Percentiles rank a stretch among this genome's conserved stretches.
Evolutionary conservation across 2,329 filamentous ascomycete genomes (phyloP).

Genomic region (Pestalotiopsis sp.): DNA sequence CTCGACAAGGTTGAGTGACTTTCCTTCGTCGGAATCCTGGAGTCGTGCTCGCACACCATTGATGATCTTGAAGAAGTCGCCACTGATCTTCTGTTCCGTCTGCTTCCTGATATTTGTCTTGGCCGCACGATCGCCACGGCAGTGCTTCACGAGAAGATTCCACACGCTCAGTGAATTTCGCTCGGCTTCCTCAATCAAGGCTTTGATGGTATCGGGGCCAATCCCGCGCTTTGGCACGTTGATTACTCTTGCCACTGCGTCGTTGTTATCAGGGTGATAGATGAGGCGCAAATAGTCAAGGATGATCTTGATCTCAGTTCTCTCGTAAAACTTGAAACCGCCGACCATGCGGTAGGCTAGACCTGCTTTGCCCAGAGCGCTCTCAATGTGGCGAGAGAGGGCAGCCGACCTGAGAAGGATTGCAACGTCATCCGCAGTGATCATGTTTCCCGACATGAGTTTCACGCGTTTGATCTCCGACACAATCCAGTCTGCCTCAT

Average conservation of each 20-base stretch:
- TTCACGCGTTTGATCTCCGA: slow-evolving; percentile 74
- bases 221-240: slow-evolving; percentile 82
- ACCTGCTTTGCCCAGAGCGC: slow-evolving; percentile 74
- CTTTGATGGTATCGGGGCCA: slow-evolving; percentile 75
- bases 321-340: slow-evolving; percentile 88
- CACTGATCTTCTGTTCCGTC: slow-evolving; percentile 54
- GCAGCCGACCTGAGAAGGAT: slow-evolving; percentile 83
- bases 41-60: slow-evolving; percentile 36
- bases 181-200: slow-evolving; percentile 76
- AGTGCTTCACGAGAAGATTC: slow-evolving; percentile 64
- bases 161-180: slow-evolving; percentile 69
- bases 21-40: slow-evolving; percentile 27
- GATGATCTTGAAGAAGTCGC: slow-evolving; percentile 46
- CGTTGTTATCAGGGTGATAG: slow-evolving; percentile 82
- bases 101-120: slow-evolving; percentile 50
- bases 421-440: slow-evolving; percentile 77
- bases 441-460: slow-evolving; percentile 69
- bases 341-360: slow-evolving; percentile 92
- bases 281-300: slow-evolving; percentile 88
- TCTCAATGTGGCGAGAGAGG: slow-evolving; percentile 83
- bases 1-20: slow-evolving; percentile 41
- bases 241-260: slow-evolving; percentile 79
- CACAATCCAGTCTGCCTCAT: slow-evolving; percentile 87
- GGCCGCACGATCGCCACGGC: slow-evolving; percentile 46
- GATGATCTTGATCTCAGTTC: slow-evolving; percentile 82